Conservation (phyloP, 83 land plant species). For the Isoetes engelmannii region DNA sequence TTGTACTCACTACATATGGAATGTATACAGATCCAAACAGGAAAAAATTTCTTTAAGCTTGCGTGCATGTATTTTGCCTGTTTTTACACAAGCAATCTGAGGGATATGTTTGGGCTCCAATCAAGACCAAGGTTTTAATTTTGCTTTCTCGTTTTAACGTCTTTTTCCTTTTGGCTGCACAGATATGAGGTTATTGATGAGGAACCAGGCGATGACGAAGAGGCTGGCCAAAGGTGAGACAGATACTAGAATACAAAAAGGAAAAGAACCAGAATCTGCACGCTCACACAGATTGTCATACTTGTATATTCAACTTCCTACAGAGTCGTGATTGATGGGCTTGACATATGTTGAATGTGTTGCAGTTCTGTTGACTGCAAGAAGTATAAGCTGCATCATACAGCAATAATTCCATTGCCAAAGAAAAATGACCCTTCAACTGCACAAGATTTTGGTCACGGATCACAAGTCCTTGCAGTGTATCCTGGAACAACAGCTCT, state of each 20-base stretch:
- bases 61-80: not conserved
- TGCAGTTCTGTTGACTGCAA: conserved; percentile 29
- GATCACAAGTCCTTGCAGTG: conserved; percentile 85
- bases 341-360: not conserved
- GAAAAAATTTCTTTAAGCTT: too few relatives aligned
- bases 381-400: conserved; percentile 69
- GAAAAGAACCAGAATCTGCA: too few relatives aligned
- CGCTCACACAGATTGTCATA: not conserved
- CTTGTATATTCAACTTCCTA: too few relatives aligned
- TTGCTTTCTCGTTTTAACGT: not conserved
- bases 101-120: not conserved
- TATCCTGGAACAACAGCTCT: conserved; percentile 96
- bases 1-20: too few relatives aligned
- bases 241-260: too few relatives aligned
- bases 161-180: conserved; percentile 9
- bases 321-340: not conserved
- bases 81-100: not conserved
- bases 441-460: conserved; percentile 62
- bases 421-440: conserved; percentile 62
- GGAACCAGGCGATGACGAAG: conserved; percentile 98
- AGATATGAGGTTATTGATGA: conserved; percentile 98
- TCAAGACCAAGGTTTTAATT: not conserved
- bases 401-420: conserved; percentile 83
- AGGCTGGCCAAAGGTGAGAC: conserved; percentile 60
- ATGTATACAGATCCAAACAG: too few relatives aligned